Percentiles rank a stretch among this genome's conserved stretches.
Conservation (phyloP, 1,284 basidiomycete species). For the Caloboletus firmus region DNA sequence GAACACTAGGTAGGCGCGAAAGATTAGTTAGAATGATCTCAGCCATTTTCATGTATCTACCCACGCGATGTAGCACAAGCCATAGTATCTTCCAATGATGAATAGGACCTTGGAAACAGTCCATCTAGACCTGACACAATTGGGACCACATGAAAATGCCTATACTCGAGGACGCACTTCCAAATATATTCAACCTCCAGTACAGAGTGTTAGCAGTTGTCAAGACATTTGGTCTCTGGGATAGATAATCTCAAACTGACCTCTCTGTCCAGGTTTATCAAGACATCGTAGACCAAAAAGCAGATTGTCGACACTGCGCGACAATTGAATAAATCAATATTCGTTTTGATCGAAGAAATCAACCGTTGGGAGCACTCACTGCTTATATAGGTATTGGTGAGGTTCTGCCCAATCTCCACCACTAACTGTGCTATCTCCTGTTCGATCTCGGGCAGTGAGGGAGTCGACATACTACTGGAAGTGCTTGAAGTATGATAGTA, state of each 20-base stretch:
- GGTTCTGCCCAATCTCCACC: background rate
- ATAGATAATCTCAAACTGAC: background rate
- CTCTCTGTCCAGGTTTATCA: conserved; percentile 10
- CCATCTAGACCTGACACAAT: background rate
- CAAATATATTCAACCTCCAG: conserved; percentile 5
- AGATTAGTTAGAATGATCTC: background rate
- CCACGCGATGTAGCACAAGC: background rate
- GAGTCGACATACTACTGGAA: background rate
- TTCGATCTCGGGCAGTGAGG: background rate
- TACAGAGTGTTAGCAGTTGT: background rate
- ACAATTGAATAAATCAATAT: background rate
- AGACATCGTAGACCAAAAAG: conserved; percentile 5
- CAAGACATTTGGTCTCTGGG: background rate
- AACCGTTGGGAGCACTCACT: background rate
- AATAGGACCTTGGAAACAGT: background rate
- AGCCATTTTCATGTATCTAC: background rate
- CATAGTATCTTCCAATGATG: background rate
- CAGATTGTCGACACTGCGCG: background rate
- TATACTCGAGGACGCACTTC: background rate
- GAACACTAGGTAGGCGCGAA: background rate
- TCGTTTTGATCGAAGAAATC: background rate
- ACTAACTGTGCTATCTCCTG: background rate
- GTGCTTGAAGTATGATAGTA: background rate
- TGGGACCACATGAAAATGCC: background rate
- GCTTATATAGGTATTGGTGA: conserved; percentile 1